Base-by-base conservation (phyloP, 768 basidiomycete genomes). In the Xerocomellus chrysenteron region DNA sequence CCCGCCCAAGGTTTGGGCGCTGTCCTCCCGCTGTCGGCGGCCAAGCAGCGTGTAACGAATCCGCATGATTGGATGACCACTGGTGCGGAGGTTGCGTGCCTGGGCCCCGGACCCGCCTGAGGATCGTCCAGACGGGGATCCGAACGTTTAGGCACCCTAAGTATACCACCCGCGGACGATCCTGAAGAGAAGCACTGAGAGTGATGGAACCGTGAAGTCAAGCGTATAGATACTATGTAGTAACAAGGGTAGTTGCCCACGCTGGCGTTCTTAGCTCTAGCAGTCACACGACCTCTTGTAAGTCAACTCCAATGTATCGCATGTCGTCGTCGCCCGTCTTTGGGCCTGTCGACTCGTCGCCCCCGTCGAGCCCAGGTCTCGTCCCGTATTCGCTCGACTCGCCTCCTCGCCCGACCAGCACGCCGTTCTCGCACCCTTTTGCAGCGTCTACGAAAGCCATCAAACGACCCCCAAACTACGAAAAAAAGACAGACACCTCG, bases 21-120 rank as follows among this genome's bases (percentile, higher is more conserved):
- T 9, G 76, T 88, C 17, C 76, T 88, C 9, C 85, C 85, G 3
- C 73, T 88, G n/a, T 73, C 88, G 9, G 83, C 86, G 10, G 85
- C 85, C 17, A 88, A 87, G 64, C 85, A 88, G 56, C 78, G 86
- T 5, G 69, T 70, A 14, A 80, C 79, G 3, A 70, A 84, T 50
- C 62, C 73, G 1, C 78, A 82, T 57, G 86, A 87, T 65, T 87
- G 87, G 85, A 87, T 88, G 80, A 73, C 82, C 7, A 83, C 84
- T 2, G 86, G 87, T 56, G 78, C 76, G 0, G 81, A 85, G 60
- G 69, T 88, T 30, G 85, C 85, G 0, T 88, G 86, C 61, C 87
- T 85, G 0, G 86, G 87, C 65, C 86, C 69, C 78, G 75, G 43
- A 85, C 85, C 5, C 72, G 75, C 12, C 61, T 86, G 67, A 78